These are phyloP conservation scores for Chenopodium berlandieri DNA, from an alignment of 148 eudicot species.

Conservation along the genomic window DNA sequence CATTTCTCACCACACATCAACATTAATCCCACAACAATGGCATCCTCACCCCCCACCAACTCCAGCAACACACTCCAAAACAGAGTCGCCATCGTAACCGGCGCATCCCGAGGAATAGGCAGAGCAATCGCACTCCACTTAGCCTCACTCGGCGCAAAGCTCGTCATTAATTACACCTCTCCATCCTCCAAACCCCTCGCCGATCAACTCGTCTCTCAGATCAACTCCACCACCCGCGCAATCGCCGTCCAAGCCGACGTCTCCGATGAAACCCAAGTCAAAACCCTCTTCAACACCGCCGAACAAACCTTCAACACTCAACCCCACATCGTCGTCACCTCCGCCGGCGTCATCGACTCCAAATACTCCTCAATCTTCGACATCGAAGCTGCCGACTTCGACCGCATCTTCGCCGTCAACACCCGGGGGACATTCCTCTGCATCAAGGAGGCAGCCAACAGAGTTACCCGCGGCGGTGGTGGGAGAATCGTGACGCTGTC, in stretches of 20 bases:
- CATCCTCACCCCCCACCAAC: background rate
- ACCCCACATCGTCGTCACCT: constrained; percentile 38
- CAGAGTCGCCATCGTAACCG: constrained; percentile 48
- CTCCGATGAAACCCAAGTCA: constrained; percentile 33
- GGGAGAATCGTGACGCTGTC: constrained; percentile 36
- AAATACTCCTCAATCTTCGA: constrained; percentile 24
- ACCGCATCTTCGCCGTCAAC: constrained; percentile 33
- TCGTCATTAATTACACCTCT: constrained; percentile 50
- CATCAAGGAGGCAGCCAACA: constrained; percentile 36
- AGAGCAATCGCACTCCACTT: constrained; percentile 42
- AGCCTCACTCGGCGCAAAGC: constrained; percentile 40
- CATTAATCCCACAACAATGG: constrained; percentile 9
- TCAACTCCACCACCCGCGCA: constrained; percentile 31
- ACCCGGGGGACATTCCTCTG: constrained; percentile 38
- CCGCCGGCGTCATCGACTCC: constrained; percentile 35
- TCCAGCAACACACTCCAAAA: constrained; percentile 22
- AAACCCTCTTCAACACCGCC: constrained; percentile 31
- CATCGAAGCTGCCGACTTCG: constrained; percentile 28
- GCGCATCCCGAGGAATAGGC: constrained; percentile 57
- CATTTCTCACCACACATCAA: background rate
- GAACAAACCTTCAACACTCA: constrained; percentile 24
- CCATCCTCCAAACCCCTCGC: constrained; percentile 33
- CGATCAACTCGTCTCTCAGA: constrained; percentile 23
- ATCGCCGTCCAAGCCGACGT: constrained; percentile 38
- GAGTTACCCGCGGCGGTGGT: constrained; percentile 39